Evolutionary conservation across 2,329 filamentous ascomycete species (phyloP).

Genomic region (Fusarium sulawesiense): DNA sequence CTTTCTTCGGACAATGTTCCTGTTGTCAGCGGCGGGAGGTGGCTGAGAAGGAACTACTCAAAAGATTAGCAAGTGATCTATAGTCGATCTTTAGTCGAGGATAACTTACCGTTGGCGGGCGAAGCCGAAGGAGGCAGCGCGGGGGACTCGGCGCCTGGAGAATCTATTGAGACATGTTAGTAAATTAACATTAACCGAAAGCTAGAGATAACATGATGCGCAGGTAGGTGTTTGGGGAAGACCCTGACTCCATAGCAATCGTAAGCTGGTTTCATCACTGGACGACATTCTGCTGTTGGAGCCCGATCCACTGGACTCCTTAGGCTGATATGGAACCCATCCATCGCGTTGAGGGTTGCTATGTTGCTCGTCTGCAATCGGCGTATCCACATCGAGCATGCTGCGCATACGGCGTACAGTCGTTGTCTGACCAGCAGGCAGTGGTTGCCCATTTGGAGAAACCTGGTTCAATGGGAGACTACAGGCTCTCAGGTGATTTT

Average conservation of each 20-base stretch:
- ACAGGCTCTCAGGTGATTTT: constrained; percentile 15
- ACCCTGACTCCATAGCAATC: constrained; percentile 51
- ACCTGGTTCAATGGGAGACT: constrained; percentile 14
- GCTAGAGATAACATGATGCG: constrained; percentile 27
- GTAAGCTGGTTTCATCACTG: constrained; percentile 8
- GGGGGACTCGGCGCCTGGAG: constrained; percentile 59
- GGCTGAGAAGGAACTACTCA: constrained; percentile 53
- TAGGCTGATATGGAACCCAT: constrained; percentile 1
- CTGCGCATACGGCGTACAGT: constrained; percentile 58
- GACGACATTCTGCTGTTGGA: not conserved
- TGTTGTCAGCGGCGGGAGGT: constrained; percentile 70
- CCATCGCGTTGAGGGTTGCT: constrained; percentile 42
- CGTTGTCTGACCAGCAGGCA: constrained; percentile 18
- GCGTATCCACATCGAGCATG: constrained; percentile 63
- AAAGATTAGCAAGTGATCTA: constrained; percentile 3
- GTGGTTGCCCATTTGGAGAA: constrained; percentile 7
- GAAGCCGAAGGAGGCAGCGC: constrained; percentile 56
- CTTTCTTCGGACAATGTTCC: constrained; percentile 98
- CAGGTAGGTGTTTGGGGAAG: constrained; percentile 43
- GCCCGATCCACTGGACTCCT: not conserved
- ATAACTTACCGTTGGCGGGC: constrained; percentile 54
- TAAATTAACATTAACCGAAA: constrained; percentile 10
- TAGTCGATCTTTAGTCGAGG: not conserved
- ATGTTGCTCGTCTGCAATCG: constrained; percentile 59
- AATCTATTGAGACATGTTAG: constrained; percentile 58